Evolutionary conservation across 768 basidiomycete species (phyloP), one percentile per base, ranked within the genome.

Genomic region (Naematelia aurantialba): DNA sequence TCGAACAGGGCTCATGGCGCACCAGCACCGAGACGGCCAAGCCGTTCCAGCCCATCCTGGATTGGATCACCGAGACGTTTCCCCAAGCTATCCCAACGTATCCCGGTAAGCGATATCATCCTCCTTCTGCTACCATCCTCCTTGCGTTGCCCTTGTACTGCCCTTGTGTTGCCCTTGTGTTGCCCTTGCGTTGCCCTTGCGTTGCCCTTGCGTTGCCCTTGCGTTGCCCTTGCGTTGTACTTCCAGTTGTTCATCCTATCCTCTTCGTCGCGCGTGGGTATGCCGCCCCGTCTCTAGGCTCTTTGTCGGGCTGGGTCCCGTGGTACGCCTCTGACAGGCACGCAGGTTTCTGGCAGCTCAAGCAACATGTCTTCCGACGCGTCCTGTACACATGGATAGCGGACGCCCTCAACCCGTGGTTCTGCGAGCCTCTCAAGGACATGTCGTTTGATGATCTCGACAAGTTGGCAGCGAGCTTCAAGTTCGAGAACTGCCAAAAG

Each of bases 381-480:
- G 42, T 34, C 13, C 17, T 54, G 10, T 54, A 54, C 11, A 54
- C 30, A n/a, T 54, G 52, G 52, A 54, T 54, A 27, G 12, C 30
- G 11, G 52, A 54, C 24, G 14, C 5, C 27, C 14, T 54, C 12
- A 27, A 30, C 52, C 17, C 13, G 30, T n/a, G 34, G 26, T 54
- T 54, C 34, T 26, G 27, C 31, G 52, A 54, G 31, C 52, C 52
- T 26, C 27, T 54, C 26, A 34, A 44, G 52, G 34, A 39, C 12
- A n/a, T 54, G 31, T 39, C 30, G 2, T 54, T 54, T 25, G 52
- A 54, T 27, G 30, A 54, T 24, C 39, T 54, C 31, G 52, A 54
- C 52, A 21, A 44, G 39, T 34, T 54, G 1, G 52, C 52, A 1
- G 52, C 52, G 10, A 54, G 52, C 24, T 54, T 54, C 52, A 54